Evolutionary conservation across 495 filamentous ascomycete genomes (phyloP).

Genomic region (Darksidea phi): DNA sequence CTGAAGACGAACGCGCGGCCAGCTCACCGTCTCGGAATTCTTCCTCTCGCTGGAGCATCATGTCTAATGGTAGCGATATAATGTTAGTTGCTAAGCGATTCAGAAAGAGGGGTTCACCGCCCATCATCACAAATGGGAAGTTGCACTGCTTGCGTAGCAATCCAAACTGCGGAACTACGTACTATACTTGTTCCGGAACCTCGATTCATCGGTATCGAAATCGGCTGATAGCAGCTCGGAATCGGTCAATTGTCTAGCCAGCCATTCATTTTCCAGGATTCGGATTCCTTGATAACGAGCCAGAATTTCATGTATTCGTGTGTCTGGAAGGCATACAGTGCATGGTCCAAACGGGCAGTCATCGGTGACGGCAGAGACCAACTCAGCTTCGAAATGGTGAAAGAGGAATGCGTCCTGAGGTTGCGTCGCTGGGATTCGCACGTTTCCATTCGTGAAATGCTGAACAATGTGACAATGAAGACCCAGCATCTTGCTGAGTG

Average conservation of each 20-base stretch:
- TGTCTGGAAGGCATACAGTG: background rate
- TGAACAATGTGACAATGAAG: slow-evolving; percentile 5
- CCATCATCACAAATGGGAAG: too few species aligned
- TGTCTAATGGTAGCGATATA: background rate
- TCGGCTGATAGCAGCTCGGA: slow-evolving; percentile 4
- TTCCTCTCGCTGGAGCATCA: background rate
- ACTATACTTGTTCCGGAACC: too few species aligned
- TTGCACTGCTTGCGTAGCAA: background rate
- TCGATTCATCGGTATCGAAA: too few species aligned
- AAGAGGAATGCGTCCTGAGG: background rate
- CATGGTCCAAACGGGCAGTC: too few species aligned
- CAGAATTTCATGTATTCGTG: slow-evolving; percentile 12
- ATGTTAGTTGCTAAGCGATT: too few species aligned
- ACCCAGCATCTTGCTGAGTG: slow-evolving; percentile 18
- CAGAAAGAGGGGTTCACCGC: too few species aligned
- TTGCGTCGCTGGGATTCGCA: background rate
- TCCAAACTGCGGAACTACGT: background rate
- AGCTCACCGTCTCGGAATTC: background rate
- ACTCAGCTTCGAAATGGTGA: too few species aligned
- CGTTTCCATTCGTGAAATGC: background rate
- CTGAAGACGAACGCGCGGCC: background rate
- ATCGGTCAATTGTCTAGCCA: background rate
- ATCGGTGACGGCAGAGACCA: too few species aligned
- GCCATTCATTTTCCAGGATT: slow-evolving; percentile 14
- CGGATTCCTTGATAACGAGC: slow-evolving; percentile 22